Conservation (phyloP, 176 grass and related monocot genomes). For the Carex myosuroides region DNA sequence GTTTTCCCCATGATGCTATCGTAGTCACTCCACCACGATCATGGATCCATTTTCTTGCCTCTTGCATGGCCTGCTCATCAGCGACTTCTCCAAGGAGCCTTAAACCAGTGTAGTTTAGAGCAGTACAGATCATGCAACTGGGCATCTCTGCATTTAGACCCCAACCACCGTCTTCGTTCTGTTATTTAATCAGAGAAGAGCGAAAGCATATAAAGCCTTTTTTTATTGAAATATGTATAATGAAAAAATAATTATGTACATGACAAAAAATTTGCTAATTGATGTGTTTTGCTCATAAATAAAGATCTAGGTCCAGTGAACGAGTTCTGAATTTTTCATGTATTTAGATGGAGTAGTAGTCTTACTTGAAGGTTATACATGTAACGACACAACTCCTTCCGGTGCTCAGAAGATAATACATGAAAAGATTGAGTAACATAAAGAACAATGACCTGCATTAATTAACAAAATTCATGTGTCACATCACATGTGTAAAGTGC, state of each 20-base stretch:
- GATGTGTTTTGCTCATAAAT: background rate
- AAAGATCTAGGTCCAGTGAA: background rate
- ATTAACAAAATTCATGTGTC: conserved; percentile 1
- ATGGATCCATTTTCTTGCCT: conserved; percentile 58
- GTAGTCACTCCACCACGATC: conserved; percentile 54
- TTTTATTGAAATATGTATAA: too few species aligned
- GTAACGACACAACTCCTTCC: conserved; percentile 53
- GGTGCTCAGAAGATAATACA: conserved; percentile 45
- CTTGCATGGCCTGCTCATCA: conserved; percentile 33
- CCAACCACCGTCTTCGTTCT: conserved; percentile 76
- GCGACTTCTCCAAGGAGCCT: conserved; percentile 44
- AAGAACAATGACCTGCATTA: conserved; percentile 57
- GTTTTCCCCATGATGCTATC: conserved; percentile 48
- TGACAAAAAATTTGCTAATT: background rate
- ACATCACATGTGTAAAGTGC: background rate
- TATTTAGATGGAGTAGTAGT: background rate
- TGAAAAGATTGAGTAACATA: conserved; percentile 44
- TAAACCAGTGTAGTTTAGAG: conserved; percentile 50
- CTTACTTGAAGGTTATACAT: conserved; percentile 69
- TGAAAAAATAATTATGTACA: too few species aligned
- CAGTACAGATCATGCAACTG: conserved; percentile 59
- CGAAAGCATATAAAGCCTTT: too few species aligned
- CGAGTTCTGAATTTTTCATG: background rate
- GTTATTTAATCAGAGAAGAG: background rate
- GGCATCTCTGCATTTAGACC: conserved; percentile 47